A percentile compares a stretch with the other conserved stretches of the same genome.
These are phyloP conservation scores for Calonectria honghensis DNA, from an alignment of 2,329 filamentous ascomycete genomes.

Conservation along the genomic window DNA sequence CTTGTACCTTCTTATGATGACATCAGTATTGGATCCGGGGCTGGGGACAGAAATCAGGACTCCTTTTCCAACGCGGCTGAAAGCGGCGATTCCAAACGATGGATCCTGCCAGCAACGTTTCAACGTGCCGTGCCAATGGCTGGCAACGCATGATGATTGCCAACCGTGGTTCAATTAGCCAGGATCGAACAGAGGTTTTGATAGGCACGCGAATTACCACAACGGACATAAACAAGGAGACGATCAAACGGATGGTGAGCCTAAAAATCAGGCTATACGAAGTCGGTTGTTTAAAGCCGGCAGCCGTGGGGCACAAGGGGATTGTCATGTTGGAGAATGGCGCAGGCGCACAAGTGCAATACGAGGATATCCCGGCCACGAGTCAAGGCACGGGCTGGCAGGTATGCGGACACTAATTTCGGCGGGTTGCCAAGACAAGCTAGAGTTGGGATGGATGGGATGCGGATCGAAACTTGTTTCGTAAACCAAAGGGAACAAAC, in stretches of 20 bases:
- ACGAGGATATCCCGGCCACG: conserved; percentile 9
- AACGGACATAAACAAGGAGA: background rate
- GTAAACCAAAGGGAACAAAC: background rate
- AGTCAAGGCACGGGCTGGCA: conserved; percentile 11
- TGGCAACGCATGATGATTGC: background rate
- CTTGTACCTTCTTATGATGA: background rate
- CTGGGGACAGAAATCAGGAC: background rate
- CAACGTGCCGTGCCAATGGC: background rate
- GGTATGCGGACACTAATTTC: conserved; percentile 26
- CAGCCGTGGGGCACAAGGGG: background rate
- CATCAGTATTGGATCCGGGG: background rate
- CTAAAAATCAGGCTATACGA: background rate
- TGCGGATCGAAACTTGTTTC: conserved; percentile 25
- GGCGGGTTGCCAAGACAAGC: conserved; percentile 19
- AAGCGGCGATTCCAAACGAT: conserved; percentile 2
- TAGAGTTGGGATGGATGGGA: background rate
- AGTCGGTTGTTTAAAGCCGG: background rate
- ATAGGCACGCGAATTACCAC: background rate
- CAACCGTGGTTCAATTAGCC: background rate
- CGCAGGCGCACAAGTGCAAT: background rate
- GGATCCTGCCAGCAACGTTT: background rate
- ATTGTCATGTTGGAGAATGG: background rate
- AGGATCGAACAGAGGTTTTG: background rate
- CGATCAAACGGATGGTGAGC: conserved; percentile 14
- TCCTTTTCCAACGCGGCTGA: background rate